phyloP scores from a whole-genome alignment of 352 stramenopile species.

The Pythium scleroteichum region DNA sequence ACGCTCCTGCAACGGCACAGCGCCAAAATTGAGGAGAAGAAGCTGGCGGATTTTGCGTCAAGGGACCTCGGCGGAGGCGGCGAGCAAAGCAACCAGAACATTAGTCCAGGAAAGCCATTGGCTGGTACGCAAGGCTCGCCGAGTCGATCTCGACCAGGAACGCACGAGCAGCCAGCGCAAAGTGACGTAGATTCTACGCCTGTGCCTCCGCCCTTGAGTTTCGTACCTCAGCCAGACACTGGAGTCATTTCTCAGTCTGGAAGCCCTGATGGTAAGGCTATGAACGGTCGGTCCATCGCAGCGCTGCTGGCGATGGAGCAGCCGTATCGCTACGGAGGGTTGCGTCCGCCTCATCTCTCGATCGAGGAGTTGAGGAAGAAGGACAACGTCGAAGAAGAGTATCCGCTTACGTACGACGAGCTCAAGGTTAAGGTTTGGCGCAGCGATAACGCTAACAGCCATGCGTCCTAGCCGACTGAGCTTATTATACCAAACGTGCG shows the following conservation, averaged over 20 bases:
- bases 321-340: conserved; percentile 65
- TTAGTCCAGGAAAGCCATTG: conserved; percentile 18
- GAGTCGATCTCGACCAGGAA: background rate
- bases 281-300: conserved; percentile 32
- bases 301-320: conserved; percentile 61
- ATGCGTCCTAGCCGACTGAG: conserved; percentile 3
- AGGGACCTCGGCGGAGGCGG: background rate
- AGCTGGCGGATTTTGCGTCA: conserved; percentile 24
- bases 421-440: conserved; percentile 86
- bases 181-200: background rate
- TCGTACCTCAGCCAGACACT: conserved; percentile 18
- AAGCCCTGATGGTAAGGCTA: conserved; percentile 9
- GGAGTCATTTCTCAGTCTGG: background rate
- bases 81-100: conserved; percentile 19
- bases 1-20: conserved; percentile 66
- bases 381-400: conserved; percentile 84
- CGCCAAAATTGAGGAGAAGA: conserved; percentile 53
- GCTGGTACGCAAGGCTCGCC: conserved; percentile 3
- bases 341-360: conserved; percentile 69
- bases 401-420: conserved; percentile 85
- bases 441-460: conserved; percentile 35
- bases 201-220: conserved; percentile 24
- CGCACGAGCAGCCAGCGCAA: background rate
- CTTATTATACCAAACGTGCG: background rate
- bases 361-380: conserved; percentile 82